Evolutionary conservation across 2,329 filamentous ascomycete genomes (phyloP).

Genomic region (Sporothrix euskadiensis): DNA sequence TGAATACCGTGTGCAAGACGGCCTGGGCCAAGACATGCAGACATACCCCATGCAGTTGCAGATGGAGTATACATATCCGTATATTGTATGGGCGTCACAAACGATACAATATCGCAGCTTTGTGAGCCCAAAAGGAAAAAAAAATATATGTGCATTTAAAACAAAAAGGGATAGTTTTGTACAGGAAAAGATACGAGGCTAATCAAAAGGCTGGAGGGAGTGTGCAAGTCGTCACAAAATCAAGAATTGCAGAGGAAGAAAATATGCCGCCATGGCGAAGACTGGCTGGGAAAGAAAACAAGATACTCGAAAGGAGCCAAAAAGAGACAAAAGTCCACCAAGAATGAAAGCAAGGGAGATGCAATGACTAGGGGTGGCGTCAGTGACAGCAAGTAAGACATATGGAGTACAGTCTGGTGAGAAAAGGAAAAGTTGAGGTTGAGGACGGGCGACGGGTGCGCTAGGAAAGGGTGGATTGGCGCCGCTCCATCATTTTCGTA

Average conservation of each 20-base stretch:
- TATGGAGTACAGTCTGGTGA: neutral
- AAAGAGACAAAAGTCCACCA: neutral
- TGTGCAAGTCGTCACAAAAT: neutral
- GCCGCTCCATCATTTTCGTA: neutral
- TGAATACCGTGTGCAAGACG: neutral
- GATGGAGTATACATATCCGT: neutral
- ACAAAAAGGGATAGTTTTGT: too few relatives aligned
- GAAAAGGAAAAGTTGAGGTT: neutral
- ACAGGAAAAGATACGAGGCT: neutral
- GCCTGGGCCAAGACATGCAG: constrained; percentile 16
- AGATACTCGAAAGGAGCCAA: neutral
- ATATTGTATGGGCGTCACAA: neutral
- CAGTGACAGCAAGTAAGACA: neutral
- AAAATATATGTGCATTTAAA: neutral
- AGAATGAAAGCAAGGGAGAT: constrained; percentile 8
- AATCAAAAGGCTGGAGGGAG: neutral
- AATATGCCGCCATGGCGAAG: neutral
- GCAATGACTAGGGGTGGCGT: constrained; percentile 5
- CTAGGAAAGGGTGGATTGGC: constrained; percentile 14
- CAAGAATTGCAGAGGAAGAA: neutral
- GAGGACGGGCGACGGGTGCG: neutral
- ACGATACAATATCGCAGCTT: neutral
- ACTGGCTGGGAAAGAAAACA: neutral
- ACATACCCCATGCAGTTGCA: neutral
- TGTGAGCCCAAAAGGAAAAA: neutral